Conservation (phyloP, 2,329 filamentous ascomycete species). For the Lasiodiplodia sp. region DNA sequence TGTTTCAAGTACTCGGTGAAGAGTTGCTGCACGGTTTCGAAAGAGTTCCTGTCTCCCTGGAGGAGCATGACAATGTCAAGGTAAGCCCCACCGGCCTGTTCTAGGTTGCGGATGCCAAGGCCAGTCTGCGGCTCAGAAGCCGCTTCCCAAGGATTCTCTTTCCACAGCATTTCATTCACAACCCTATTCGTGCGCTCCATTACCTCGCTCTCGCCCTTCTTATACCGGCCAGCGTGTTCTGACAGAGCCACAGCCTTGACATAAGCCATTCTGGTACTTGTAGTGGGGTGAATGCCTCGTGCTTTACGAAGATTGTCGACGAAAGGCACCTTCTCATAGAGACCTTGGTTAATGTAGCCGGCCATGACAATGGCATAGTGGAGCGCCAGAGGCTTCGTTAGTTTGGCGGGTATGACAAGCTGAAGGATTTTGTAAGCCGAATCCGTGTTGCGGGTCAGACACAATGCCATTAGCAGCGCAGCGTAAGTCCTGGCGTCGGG, state of each 20-base stretch:
- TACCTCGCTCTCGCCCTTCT: conserved; percentile 30
- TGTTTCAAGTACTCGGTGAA: conserved; percentile 59
- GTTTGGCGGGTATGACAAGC: conserved; percentile 58
- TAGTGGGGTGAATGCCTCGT: conserved; percentile 47
- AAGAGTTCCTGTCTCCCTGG: conserved; percentile 54
- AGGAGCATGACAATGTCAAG: conserved; percentile 64
- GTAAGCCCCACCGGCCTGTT: conserved; percentile 57
- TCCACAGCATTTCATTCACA: conserved; percentile 39
- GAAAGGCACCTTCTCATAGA: conserved; percentile 57
- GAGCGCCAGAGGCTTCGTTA: conserved; percentile 53
- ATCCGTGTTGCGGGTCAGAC: conserved; percentile 60
- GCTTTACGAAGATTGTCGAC: conserved; percentile 56
- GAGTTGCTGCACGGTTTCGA: conserved; percentile 57
- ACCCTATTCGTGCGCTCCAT: conserved; percentile 29
- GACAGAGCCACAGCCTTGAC: conserved; percentile 38
- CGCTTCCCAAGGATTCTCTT: conserved; percentile 40
- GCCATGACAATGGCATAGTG: conserved; percentile 63
- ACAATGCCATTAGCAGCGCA: conserved; percentile 66
- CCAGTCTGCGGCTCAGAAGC: conserved; percentile 40
- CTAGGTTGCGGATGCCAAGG: conserved; percentile 37
- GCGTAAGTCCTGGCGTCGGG: conserved; percentile 66
- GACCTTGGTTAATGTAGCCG: conserved; percentile 53
- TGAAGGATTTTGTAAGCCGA: conserved; percentile 62
- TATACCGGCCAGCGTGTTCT: conserved; percentile 33
- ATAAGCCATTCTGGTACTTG: conserved; percentile 54